Percentiles rank a stretch among this genome's conserved stretches.
Evolutionary conservation across 495 filamentous ascomycete species (phyloP).

Genomic region (Xylaria longipes): DNA sequence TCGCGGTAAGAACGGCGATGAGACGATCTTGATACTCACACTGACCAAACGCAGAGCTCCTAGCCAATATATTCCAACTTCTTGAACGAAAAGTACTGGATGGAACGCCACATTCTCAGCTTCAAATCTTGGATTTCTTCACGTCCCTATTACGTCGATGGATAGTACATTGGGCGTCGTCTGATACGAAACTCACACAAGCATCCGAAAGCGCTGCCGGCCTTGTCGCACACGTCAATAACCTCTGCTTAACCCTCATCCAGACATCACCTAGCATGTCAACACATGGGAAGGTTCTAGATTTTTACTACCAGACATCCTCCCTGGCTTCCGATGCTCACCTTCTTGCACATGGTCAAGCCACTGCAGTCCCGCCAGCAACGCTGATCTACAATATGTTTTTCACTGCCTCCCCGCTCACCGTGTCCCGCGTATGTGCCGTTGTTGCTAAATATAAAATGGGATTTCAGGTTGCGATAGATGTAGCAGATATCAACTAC

Average conservation of each 20-base stretch:
- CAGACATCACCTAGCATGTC: slow-evolving; percentile 50
- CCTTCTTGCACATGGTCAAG: slow-evolving; percentile 33
- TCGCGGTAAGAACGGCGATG: slow-evolving; percentile 47
- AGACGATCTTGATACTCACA: slow-evolving; percentile 15
- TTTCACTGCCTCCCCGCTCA: slow-evolving; percentile 66
- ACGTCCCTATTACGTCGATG: slow-evolving; percentile 72
- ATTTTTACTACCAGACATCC: slow-evolving; percentile 70
- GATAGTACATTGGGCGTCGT: slow-evolving; percentile 55
- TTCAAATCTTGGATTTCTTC: slow-evolving; percentile 71
- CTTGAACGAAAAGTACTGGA: slow-evolving; percentile 66
- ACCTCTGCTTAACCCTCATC: slow-evolving; percentile 66
- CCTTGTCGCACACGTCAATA: slow-evolving; percentile 65
- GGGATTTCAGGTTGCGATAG: slow-evolving; percentile 72
- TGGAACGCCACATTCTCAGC: slow-evolving; percentile 55
- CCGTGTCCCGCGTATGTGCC: slow-evolving; percentile 73
- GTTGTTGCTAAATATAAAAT: slow-evolving; percentile 73
- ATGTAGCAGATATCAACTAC: slow-evolving; percentile 44
- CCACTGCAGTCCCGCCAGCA: slow-evolving; percentile 66
- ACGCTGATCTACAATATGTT: slow-evolving; percentile 72
- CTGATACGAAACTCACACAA: slow-evolving; percentile 32
- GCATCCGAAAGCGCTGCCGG: slow-evolving; percentile 47
- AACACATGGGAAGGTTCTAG: slow-evolving; percentile 62
- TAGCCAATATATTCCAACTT: slow-evolving; percentile 55
- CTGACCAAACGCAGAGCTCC: slow-evolving; percentile 54
- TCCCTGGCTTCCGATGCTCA: slow-evolving; percentile 61